A percentile compares a stretch with the other conserved stretches of the same genome.
These are phyloP conservation scores for Udeniomyces megalosporus DNA, from an alignment of 768 basidiomycete genomes.

Conservation along the genomic window DNA sequence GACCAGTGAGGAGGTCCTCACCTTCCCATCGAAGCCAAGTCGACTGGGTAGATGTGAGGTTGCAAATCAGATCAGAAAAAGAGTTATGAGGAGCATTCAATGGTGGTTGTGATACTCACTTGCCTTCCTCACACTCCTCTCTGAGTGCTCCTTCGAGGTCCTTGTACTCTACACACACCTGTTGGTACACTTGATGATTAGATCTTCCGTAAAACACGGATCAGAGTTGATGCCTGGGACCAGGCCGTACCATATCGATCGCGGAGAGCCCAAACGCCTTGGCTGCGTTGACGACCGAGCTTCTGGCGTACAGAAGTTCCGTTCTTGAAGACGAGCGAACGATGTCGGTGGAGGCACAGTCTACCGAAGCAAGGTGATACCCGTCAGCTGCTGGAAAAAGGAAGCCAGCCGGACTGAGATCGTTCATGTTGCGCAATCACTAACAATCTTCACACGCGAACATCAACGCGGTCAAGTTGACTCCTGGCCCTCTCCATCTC, in stretches of 20 bases:
- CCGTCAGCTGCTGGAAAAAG: no score
- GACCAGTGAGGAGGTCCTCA: slow-evolving; percentile 20
- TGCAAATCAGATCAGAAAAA: no score
- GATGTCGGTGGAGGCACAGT: slow-evolving; percentile 77
- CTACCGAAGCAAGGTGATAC: no score
- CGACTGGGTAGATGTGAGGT: slow-evolving; percentile 34
- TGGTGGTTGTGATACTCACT: no score
- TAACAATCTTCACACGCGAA: slow-evolving; percentile 91
- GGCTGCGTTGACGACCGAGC: slow-evolving; percentile 61
- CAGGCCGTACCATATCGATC: slow-evolving; percentile 95
- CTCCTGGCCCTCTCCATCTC: not conserved
- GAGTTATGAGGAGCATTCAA: no score
- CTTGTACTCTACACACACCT: slow-evolving; percentile 83
- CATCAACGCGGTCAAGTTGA: not conserved
- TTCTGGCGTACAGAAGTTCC: slow-evolving; percentile 71
- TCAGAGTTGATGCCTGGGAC: no score
- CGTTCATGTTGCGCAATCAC: no score
- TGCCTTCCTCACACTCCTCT: slow-evolving; percentile 63
- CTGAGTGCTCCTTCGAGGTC: slow-evolving; percentile 42
- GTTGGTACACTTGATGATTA: not conserved
- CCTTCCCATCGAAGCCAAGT: slow-evolving; percentile 87
- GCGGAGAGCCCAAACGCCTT: slow-evolving; percentile 69
- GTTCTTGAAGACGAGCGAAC: slow-evolving; percentile 54
- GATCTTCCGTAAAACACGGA: no score
- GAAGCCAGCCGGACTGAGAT: no score